These are phyloP conservation scores for Magnolia kwangsiensis DNA, from an alignment of 164 flowering plant species.

Conservation along the genomic window DNA sequence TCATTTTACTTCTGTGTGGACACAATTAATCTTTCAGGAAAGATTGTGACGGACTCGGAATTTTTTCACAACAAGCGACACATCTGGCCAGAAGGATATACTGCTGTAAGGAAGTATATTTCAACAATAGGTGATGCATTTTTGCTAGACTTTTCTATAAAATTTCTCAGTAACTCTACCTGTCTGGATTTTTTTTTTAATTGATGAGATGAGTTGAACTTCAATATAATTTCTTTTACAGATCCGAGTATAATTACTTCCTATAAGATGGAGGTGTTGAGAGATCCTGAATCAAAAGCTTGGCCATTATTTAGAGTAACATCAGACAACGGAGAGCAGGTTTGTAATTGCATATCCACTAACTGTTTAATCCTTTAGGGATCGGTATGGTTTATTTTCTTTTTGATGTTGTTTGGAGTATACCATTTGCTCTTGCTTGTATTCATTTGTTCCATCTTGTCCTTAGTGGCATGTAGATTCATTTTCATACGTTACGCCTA, in stretches of 20 bases:
- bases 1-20: neutral
- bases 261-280: slow-evolving; percentile 79
- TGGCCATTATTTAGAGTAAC: slow-evolving; percentile 79
- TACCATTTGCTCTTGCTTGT: neutral
- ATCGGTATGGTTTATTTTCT: neutral
- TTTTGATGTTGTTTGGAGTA: neutral
- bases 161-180: neutral
- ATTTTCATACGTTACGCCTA: too few relatives aligned
- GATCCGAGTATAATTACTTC: slow-evolving; percentile 38
- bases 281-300: slow-evolving; percentile 50
- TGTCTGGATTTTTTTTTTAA: neutral
- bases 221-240: slow-evolving; percentile 18
- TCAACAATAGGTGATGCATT: slow-evolving; percentile 43
- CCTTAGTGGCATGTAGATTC: too few relatives aligned
- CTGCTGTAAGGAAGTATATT: slow-evolving; percentile 59
- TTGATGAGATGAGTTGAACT: neutral
- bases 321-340: slow-evolving; percentile 62
- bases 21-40: slow-evolving; percentile 44
- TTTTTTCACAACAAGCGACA: slow-evolving; percentile 44
- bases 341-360: slow-evolving; percentile 14
- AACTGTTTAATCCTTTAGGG: neutral
- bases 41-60: slow-evolving; percentile 57
- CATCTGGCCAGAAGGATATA: slow-evolving; percentile 78
- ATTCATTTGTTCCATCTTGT: too few relatives aligned
- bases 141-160: neutral